These are phyloP conservation scores for Pulveroboletus sp. DNA, from an alignment of 1,284 basidiomycete species.

Conservation along the genomic window DNA sequence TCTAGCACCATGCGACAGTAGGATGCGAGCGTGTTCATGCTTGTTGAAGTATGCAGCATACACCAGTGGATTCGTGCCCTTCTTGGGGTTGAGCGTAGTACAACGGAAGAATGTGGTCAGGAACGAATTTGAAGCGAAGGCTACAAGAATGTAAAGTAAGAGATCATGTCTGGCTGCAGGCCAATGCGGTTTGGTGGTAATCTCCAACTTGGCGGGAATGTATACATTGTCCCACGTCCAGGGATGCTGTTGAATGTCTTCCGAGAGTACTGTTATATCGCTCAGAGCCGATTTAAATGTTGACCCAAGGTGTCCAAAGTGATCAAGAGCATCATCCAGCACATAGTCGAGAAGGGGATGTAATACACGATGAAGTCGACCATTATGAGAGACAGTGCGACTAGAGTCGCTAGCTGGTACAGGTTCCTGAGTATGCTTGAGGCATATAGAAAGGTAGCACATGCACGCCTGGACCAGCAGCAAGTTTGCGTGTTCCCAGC, in stretches of 20 bases:
- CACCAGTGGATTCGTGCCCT: not conserved
- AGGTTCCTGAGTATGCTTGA: not conserved
- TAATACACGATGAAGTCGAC: too few relatives aligned
- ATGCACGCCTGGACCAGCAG: not conserved
- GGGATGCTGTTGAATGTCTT: not conserved
- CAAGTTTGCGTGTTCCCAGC: not conserved
- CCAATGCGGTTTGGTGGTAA: not conserved
- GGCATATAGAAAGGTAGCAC: not conserved
- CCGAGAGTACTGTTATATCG: not conserved
- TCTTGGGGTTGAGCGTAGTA: not conserved
- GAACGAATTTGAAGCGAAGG: not conserved
- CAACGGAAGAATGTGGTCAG: not conserved
- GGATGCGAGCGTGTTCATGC: not conserved
- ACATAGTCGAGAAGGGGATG: not conserved
- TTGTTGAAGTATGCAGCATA: not conserved
- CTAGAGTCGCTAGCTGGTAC: not conserved
- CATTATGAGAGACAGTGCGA: too few relatives aligned
- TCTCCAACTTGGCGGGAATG: not conserved
- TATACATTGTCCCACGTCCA: not conserved
- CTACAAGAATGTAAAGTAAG: not conserved
- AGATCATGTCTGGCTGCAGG: not conserved
- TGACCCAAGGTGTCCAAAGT: not conserved
- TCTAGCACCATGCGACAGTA: not conserved
- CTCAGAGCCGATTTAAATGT: not conserved
- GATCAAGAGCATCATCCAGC: not conserved